Evolutionary conservation across 768 basidiomycete species (phyloP).

Genomic region (Hericium erinaceus): DNA sequence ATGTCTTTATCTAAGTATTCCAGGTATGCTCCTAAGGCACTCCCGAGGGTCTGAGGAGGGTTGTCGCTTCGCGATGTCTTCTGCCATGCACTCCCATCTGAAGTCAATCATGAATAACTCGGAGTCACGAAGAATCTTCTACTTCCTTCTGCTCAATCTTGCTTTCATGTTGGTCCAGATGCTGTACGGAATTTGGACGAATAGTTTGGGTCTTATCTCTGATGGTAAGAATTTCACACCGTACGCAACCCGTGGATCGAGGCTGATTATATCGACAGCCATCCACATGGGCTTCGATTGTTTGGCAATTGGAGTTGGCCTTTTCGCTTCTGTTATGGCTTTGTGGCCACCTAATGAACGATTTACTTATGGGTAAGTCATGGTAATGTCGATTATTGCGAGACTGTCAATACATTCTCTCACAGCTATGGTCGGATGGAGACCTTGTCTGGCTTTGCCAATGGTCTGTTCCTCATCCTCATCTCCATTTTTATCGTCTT

Average conservation of each 20-base stretch:
- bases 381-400: no score
- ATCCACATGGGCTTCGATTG: constrained; percentile 99
- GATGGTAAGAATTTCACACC: constrained; percentile 52
- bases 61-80: constrained; percentile 22
- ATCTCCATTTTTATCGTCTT: constrained; percentile 98
- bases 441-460: constrained; percentile 95
- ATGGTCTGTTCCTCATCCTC: constrained; percentile 87
- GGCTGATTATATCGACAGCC: constrained; percentile 36
- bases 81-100: constrained; percentile 48
- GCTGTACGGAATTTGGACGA: constrained; percentile 96
- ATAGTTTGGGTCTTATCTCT: constrained; percentile 91
- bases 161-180: constrained; percentile 96
- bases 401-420: background rate
- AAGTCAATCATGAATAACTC: constrained; percentile 87
- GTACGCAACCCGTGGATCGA: no score
- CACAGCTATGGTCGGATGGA: constrained; percentile 89
- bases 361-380: constrained; percentile 86
- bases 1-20: background rate
- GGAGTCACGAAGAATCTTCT: constrained; percentile 93
- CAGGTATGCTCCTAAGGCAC: constrained; percentile 10
- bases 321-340: constrained; percentile 95
- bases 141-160: constrained; percentile 90
- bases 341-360: constrained; percentile 93
- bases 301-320: constrained; percentile 90
- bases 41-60: constrained; percentile 14